Base-by-base conservation (phyloP, 129 eudicot species). In the Lonicera japonica region DNA sequence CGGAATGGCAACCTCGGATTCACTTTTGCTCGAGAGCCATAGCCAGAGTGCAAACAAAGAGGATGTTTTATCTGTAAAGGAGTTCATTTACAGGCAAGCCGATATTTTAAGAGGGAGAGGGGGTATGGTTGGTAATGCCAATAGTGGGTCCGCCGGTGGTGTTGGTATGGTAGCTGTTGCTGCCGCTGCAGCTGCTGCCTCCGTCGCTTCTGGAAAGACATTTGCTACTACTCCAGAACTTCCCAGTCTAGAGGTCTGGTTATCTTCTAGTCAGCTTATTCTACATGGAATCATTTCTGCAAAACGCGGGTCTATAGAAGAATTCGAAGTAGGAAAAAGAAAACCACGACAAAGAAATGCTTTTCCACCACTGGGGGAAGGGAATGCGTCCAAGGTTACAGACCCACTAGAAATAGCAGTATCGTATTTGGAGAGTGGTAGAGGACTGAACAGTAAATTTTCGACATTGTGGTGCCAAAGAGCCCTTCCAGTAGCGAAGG, bases 101-200 rank as follows among this genome's bases (percentile, higher is more conserved):
- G 98, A 91, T 72, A 80, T 87, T 13, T 72, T 87, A 47, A 76
- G 96, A 67, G 95, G 97, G 56, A 78, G 79, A 64, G 94, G 97
- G 34, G 73, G 87, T 48, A 59, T 66, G 66, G 79, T 74, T 65
- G 60, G 83, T 22, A 80, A 75, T 56, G 58, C 84, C 61, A 89
- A 43, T 62, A 83, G 73, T 71, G 84, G 88, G 18, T 63, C 91
- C 6, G 78, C 79, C 13, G 86, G 77, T 12, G 89, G 89, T 63
- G 95, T 71, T 41, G 95, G 95, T 18, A 83, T 90, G 97, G 87
- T 82, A 73, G 97, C 94, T 36, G 95, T 82, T 34, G 97, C 97
- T 2, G 97, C 97, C 0, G 95, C 95, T 0, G 95, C 97, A 0
- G 97, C 97, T 4, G 97, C 97, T 2, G 97, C 95, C 56, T 83